Evolutionary conservation across 2,329 filamentous ascomycete species (phyloP).

Genomic region (Sporothrix humicola): DNA sequence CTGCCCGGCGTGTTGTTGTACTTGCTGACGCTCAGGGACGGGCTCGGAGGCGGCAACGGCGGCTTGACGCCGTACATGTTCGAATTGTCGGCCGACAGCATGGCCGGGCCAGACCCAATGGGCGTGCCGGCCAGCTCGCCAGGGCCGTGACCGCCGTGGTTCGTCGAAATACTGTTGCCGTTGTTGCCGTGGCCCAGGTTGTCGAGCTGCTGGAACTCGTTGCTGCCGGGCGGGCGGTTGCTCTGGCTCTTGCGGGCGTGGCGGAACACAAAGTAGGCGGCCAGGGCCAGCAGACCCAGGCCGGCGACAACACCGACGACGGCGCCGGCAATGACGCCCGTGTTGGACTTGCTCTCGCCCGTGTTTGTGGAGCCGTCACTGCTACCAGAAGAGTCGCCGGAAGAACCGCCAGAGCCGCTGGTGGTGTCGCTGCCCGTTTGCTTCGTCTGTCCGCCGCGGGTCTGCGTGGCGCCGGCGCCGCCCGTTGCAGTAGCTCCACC

Average conservation of each 20-base stretch:
- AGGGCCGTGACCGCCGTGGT: slow-evolving; percentile 39
- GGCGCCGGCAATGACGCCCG: slow-evolving; percentile 46
- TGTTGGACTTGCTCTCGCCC: slow-evolving; percentile 39
- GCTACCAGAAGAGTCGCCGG: not conserved
- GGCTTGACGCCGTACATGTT: slow-evolving; percentile 1
- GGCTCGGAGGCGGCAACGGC: slow-evolving; percentile 42
- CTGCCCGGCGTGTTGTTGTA: slow-evolving; percentile 19
- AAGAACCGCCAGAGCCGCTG: not conserved
- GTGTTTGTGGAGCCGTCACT: not conserved
- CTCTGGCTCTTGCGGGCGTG: slow-evolving; percentile 41
- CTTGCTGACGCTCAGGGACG: slow-evolving; percentile 42
- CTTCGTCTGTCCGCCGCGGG: no score
- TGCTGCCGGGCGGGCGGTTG: not conserved
- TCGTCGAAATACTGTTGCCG: slow-evolving; percentile 13
- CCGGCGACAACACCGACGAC: slow-evolving; percentile 46
- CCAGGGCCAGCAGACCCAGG: slow-evolving; percentile 43
- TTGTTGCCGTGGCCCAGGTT: slow-evolving; percentile 34
- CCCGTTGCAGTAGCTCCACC: slow-evolving; percentile 19
- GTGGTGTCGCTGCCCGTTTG: slow-evolving; percentile 30
- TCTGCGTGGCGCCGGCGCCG: slow-evolving; percentile 10
- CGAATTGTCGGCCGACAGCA: slow-evolving; percentile 30
- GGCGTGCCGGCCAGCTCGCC: slow-evolving; percentile 43
- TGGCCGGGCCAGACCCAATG: slow-evolving; percentile 34
- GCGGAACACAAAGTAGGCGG: slow-evolving; percentile 48
- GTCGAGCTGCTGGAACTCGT: slow-evolving; percentile 35